Base-by-base conservation (phyloP, 371 early-diverging fungal species). In the Rhizopus delemar region DNA sequence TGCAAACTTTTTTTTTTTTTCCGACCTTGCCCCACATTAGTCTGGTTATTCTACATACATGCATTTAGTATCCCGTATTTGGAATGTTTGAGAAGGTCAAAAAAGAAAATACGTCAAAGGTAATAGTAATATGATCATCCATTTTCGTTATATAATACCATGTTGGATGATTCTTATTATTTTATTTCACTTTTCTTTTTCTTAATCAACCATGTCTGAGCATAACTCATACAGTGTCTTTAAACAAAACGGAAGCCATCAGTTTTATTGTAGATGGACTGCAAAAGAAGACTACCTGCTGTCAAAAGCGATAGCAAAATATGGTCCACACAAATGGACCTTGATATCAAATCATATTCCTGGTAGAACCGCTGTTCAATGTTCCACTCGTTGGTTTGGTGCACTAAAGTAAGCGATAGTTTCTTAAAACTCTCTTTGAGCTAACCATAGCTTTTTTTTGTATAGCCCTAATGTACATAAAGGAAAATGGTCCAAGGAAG, bases 361-460 rank as follows among this genome's bases (percentile, higher is more conserved):
- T 2, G 68, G 73, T 46, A 64, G 83, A 34, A 81, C 81, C 0
- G 73, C 86, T 2, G 68, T 76, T 46, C 81, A 83, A 65, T 86
- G 86, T 60, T 73, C 75, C 3, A 74, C 78, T 1, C 74, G 81
- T 8, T 86, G 81, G 80, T 57, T 57, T 46, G 56, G 49, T 16
- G 60, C 57, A 6, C 45, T 53, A 43, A 66, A 55, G 43, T 43
- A 43, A 43, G 4, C 1, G 5, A 36, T 22, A 22, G 22, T 31
- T 50, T 29, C 11, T 50, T 4, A n/a, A 2, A 12, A 3, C 1
- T n/a, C 15, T 45, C 46, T 45, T 45, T 45, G 6, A 15, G 22
- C 22, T 22, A 22, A 22, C 22, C 48, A 28, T 48, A n/a, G n/a
- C 4, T 29, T 4, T 28, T 29, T 57, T 39, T 58, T 7, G 9